These are phyloP conservation scores for Pleurotus tuoliensis DNA, from an alignment of 768 basidiomycete genomes.

Conservation along the genomic window DNA sequence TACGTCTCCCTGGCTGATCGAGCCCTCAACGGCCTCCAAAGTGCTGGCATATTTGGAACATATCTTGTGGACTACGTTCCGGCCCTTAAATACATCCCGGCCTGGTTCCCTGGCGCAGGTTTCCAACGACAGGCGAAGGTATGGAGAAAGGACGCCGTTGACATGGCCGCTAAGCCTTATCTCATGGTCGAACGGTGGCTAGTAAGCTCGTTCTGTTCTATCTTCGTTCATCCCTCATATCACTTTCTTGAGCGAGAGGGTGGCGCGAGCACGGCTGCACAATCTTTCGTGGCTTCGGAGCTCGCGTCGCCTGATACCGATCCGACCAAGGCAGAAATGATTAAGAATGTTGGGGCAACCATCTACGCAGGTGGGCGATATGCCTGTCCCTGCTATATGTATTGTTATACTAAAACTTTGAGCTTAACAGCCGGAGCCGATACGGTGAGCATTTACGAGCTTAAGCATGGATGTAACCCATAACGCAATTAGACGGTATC, in stretches of 20 bases:
- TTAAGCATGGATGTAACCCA: too few species aligned
- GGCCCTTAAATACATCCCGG: slow-evolving; percentile 34
- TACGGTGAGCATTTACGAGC: slow-evolving; percentile 14
- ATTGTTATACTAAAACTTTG: not conserved
- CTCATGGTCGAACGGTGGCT: slow-evolving; percentile 32
- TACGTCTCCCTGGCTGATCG: slow-evolving; percentile 37
- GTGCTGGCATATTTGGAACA: slow-evolving; percentile 38
- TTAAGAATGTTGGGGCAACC: slow-evolving; percentile 40
- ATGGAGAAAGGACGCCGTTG: slow-evolving; percentile 28
- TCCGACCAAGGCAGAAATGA: slow-evolving; percentile 28
- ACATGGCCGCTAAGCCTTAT: slow-evolving; percentile 37
- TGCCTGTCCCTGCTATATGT: not conserved
- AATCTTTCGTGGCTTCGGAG: slow-evolving; percentile 34
- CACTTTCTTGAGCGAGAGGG: slow-evolving; percentile 8
- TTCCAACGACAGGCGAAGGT: slow-evolving; percentile 35
- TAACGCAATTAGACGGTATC: slow-evolving; percentile 22
- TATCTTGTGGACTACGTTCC: slow-evolving; percentile 35
- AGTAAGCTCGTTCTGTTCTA: slow-evolving; percentile 15
- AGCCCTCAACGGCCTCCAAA: slow-evolving; percentile 29
- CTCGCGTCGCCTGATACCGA: slow-evolving; percentile 26
- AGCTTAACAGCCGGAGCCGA: slow-evolving; percentile 25
- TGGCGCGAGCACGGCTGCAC: slow-evolving; percentile 23
- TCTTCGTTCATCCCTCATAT: not conserved
- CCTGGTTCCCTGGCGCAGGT: slow-evolving; percentile 36
- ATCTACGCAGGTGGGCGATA: slow-evolving; percentile 33